Evolutionary conservation across 306 rosid genomes (phyloP).

Genomic region (Corylus americana): DNA sequence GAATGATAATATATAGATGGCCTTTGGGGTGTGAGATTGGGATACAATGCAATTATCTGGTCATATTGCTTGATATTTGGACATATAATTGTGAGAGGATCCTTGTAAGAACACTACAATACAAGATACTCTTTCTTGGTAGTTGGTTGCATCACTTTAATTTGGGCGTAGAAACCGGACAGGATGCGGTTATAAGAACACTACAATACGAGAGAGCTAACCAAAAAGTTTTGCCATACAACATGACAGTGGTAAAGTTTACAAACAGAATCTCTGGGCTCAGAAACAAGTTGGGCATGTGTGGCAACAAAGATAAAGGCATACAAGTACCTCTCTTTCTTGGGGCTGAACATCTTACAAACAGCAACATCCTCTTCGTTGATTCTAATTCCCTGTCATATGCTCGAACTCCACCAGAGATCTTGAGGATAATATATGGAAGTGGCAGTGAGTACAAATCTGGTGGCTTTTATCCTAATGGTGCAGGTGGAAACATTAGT

Average conservation of each 20-base stretch:
- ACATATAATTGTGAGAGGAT: no score
- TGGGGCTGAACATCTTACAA: conserved; percentile 30
- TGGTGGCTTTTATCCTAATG: conserved; percentile 27
- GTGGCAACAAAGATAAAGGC: conserved; percentile 39
- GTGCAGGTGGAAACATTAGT: no score
- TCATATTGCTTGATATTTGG: no score
- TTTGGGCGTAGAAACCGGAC: conserved; percentile 28
- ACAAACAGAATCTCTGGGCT: conserved; percentile 9
- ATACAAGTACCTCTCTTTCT: conserved; percentile 13
- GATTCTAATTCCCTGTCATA: conserved; percentile 23
- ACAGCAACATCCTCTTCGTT: conserved; percentile 26
- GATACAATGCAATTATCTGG: no score
- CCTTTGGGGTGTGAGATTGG: no score
- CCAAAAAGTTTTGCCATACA: conserved; percentile 20
- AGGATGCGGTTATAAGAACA: conserved; percentile 30
- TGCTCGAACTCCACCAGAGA: conserved; percentile 19
- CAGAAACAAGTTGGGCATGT: conserved; percentile 17
- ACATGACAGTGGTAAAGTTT: conserved; percentile 29
- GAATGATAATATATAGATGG: no score
- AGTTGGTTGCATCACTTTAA: conserved; percentile 25
- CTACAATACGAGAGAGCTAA: conserved; percentile 8
- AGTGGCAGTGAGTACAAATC: conserved; percentile 17
- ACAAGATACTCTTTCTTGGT: no score
- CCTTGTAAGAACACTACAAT: no score
- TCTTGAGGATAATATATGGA: conserved; percentile 23